Evolutionary conservation across 495 filamentous ascomycete genomes (phyloP).

Genomic region (Physcia stellaris): DNA sequence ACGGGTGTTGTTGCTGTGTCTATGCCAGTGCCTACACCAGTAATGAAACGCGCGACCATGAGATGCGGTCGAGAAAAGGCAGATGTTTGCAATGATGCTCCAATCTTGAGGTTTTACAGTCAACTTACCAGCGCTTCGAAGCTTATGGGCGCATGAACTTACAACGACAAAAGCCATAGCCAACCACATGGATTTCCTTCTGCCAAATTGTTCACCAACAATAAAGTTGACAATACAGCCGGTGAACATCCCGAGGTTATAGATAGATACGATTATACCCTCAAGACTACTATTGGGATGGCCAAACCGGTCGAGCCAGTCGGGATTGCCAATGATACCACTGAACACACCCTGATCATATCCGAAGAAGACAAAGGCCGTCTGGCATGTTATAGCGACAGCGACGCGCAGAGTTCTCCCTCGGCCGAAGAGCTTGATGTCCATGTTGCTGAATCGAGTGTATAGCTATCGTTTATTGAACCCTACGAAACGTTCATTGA

Average conservation of each 20-base stretch:
- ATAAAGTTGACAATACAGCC: constrained; percentile 29
- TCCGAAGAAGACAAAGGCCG: constrained; percentile 31
- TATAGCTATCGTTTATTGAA: too few relatives aligned
- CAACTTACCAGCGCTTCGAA: constrained; percentile 20
- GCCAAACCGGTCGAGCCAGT: constrained; percentile 31
- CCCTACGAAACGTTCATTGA: not conserved
- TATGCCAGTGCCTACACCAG: constrained; percentile 38
- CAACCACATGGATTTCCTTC: constrained; percentile 30
- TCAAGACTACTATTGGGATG: constrained; percentile 27
- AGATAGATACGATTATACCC: constrained; percentile 35
- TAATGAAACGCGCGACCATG: constrained; percentile 34
- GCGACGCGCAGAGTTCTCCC: constrained; percentile 23
- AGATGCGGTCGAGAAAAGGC: constrained; percentile 28
- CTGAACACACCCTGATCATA: constrained; percentile 44
- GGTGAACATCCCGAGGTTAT: constrained; percentile 34
- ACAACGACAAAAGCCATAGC: constrained; percentile 25
- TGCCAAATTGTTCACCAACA: constrained; percentile 32
- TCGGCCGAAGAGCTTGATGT: constrained; percentile 22
- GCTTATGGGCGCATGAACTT: not conserved
- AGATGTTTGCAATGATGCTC: constrained; percentile 30
- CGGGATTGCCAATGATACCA: constrained; percentile 31
- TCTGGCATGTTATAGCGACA: constrained; percentile 25
- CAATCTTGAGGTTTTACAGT: constrained; percentile 25
- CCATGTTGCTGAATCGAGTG: constrained; percentile 15
- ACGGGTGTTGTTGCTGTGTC: constrained; percentile 35